A percentile compares a stretch with the other conserved stretches of the same genome.
Conservation (phyloP, 805 yeast species). For the Kodamaea sagamina region DNA sequence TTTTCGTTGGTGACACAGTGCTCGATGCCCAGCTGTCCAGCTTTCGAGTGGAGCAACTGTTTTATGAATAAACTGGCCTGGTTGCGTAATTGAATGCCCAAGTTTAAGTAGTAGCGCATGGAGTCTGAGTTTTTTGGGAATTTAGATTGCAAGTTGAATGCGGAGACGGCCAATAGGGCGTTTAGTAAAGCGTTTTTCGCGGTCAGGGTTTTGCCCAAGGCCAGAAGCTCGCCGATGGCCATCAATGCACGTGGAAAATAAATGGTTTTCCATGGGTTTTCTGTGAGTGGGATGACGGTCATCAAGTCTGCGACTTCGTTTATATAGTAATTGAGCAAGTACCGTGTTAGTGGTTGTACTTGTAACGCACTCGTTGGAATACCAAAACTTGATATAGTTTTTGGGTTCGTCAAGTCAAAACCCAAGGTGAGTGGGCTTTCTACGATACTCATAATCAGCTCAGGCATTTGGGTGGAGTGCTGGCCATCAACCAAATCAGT, state of each 20-base stretch:
- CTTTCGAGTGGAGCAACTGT: conserved; percentile 46
- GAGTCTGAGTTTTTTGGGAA: conserved; percentile 64
- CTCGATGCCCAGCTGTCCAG: conserved; percentile 42
- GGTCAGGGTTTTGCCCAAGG: conserved; percentile 70
- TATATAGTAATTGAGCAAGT: conserved; percentile 68
- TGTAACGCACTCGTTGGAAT: conserved; percentile 63
- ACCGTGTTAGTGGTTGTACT: conserved; percentile 70
- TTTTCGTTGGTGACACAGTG: conserved; percentile 54
- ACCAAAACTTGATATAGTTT: conserved; percentile 24
- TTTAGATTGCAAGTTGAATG: conserved; percentile 76
- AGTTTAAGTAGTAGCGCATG: conserved; percentile 67
- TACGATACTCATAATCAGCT: conserved; percentile 53
- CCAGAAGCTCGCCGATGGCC: conserved; percentile 80
- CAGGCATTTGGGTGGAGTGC: conserved; percentile 50
- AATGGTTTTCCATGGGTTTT: conserved; percentile 87
- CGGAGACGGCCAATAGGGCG: conserved; percentile 78
- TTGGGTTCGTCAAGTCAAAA: conserved; percentile 39
- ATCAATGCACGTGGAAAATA: conserved; percentile 79
- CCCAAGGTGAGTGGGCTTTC: conserved; percentile 41
- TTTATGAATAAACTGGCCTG: conserved; percentile 73
- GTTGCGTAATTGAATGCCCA: conserved; percentile 72
- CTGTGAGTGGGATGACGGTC: conserved; percentile 70
- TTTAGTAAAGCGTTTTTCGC: conserved; percentile 78
- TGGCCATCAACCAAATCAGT: conserved; percentile 34
- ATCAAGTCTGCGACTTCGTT: conserved; percentile 76